These are phyloP conservation scores for Hemileccinum impolitum DNA, from an alignment of 768 basidiomycete species.

Conservation along the genomic window DNA sequence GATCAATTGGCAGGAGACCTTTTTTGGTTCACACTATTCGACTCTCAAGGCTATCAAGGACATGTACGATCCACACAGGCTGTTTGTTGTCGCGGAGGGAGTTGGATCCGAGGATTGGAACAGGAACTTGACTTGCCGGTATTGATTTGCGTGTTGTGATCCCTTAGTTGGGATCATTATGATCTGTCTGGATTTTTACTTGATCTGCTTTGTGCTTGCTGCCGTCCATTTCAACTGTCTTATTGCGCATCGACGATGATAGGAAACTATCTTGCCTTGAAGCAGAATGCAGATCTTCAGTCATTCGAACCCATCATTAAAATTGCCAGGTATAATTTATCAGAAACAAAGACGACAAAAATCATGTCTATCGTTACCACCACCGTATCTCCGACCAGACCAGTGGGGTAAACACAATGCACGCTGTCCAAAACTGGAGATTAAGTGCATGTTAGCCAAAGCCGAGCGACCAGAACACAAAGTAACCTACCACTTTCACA, in stretches of 20 bases:
- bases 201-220: too few species aligned
- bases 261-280: too few species aligned
- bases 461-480: neutral
- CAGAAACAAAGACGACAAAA: neutral
- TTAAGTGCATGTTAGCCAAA: neutral
- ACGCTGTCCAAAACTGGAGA: conserved; percentile 85
- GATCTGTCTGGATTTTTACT: too few species aligned
- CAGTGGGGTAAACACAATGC: conserved; percentile 83
- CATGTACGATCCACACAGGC: conserved; percentile 10
- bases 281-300: too few species aligned
- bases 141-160: neutral
- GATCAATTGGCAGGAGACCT: conserved; percentile 37
- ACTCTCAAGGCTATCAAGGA: conserved; percentile 41
- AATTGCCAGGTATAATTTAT: conserved; percentile 11
- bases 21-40: conserved; percentile 45
- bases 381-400: conserved; percentile 85
- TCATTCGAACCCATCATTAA: neutral
- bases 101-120: conserved; percentile 29
- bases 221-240: too few species aligned
- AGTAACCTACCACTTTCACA: conserved; percentile 65
- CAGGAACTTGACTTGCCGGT: conserved; percentile 10
- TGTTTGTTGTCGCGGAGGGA: conserved; percentile 10
- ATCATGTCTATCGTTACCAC: conserved; percentile 41
- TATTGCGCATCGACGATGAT: too few species aligned
- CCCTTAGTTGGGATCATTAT: neutral